Percentiles rank a stretch among this genome's conserved stretches.
Evolutionary conservation across 352 stramenopile species (phyloP).

Genomic region (Phytophthora nicotianae): DNA sequence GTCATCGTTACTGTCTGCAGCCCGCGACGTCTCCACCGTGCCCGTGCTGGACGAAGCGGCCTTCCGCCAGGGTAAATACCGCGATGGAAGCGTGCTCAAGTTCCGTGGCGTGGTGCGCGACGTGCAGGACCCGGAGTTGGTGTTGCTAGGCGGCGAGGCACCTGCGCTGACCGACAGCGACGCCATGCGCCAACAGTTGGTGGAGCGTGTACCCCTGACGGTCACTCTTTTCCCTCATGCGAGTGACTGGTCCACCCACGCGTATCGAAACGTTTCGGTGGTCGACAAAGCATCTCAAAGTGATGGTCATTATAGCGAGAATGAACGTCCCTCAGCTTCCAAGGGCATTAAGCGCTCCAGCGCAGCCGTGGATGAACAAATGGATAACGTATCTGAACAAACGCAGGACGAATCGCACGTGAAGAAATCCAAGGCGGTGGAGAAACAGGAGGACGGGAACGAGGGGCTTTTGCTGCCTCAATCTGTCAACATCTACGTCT

Average conservation of each 20-base stretch:
- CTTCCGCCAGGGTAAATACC: constrained; percentile 57
- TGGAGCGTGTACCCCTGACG: constrained; percentile 68
- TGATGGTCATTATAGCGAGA: constrained; percentile 18
- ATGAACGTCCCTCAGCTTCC: constrained; percentile 12
- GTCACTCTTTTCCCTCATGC: constrained; percentile 65
- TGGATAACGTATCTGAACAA: background rate
- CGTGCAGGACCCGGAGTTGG: constrained; percentile 75
- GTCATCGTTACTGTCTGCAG: constrained; percentile 7
- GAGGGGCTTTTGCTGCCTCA: constrained; percentile 30
- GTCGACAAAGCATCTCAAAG: constrained; percentile 1
- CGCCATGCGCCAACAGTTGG: constrained; percentile 30
- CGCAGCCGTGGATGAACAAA: constrained; percentile 24
- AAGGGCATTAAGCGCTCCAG: constrained; percentile 59
- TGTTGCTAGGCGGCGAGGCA: constrained; percentile 37
- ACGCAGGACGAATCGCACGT: constrained; percentile 15
- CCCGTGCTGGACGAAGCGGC: constrained; percentile 54
- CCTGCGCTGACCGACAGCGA: constrained; percentile 4
- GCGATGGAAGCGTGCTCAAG: constrained; percentile 56
- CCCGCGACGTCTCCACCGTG: constrained; percentile 17
- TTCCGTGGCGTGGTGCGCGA: constrained; percentile 78
- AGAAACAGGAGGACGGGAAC: constrained; percentile 3
- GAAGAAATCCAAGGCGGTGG: constrained; percentile 54
- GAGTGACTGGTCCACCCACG: constrained; percentile 54
- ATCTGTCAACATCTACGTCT: constrained; percentile 73
- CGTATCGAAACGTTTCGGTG: constrained; percentile 28